These are phyloP conservation scores for Mycena maculata DNA, from an alignment of 768 basidiomycete species.

Conservation along the genomic window DNA sequence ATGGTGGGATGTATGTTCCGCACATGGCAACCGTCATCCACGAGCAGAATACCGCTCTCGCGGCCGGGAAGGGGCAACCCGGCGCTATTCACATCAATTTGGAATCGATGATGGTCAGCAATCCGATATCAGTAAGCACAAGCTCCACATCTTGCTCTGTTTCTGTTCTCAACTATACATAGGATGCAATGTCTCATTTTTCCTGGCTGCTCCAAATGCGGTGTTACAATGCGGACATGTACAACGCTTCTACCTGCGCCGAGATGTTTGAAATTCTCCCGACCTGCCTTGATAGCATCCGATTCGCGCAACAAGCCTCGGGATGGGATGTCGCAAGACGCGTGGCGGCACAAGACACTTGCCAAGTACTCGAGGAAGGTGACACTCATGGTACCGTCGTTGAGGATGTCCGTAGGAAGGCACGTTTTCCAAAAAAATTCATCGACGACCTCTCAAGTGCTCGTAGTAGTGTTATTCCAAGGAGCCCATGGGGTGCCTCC, in stretches of 20 bases:
- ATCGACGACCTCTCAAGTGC: neutral
- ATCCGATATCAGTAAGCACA: constrained; percentile 39
- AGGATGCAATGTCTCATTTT: constrained; percentile 45
- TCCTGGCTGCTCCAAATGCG: constrained; percentile 45
- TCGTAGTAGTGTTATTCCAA: constrained; percentile 10
- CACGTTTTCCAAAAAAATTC: neutral
- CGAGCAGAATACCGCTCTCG: constrained; percentile 44
- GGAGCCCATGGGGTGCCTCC: constrained; percentile 24
- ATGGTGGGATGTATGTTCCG: constrained; percentile 50
- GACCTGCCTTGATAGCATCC: constrained; percentile 40
- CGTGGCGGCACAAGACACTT: neutral
- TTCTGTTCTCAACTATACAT: neutral
- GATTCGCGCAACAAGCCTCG: neutral
- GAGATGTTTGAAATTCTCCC: constrained; percentile 40
- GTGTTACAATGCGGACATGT: constrained; percentile 42
- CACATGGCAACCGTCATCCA: constrained; percentile 52
- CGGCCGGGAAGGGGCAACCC: constrained; percentile 30
- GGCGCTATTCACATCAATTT: constrained; percentile 44
- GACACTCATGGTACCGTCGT: constrained; percentile 9
- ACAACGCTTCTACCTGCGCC: constrained; percentile 44
- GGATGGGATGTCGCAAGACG: neutral
- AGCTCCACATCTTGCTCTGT: neutral
- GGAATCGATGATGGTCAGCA: constrained; percentile 48
- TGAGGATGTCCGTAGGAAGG: constrained; percentile 17
- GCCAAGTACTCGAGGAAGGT: neutral